A percentile compares a stretch with the other conserved stretches of the same genome.
Evolutionary conservation across 768 basidiomycete species (phyloP).

Genomic region (Trametes coccinea): DNA sequence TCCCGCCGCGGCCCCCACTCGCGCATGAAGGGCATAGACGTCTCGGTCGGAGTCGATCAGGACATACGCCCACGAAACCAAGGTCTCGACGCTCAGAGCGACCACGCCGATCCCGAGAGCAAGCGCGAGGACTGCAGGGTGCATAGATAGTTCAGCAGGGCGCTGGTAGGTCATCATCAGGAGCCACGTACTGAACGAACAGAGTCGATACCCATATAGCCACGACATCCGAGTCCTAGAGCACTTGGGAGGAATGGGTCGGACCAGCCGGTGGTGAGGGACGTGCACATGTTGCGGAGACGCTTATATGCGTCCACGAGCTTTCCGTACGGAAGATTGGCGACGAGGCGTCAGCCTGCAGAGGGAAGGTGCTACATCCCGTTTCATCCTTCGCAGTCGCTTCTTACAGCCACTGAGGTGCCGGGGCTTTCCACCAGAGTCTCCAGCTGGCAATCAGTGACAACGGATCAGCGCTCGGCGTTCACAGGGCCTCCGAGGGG

Average conservation of each 20-base stretch:
- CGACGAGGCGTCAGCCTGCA: no score
- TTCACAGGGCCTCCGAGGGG: no score
- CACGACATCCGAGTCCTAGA: background rate
- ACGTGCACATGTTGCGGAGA: background rate
- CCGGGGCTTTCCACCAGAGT: no score
- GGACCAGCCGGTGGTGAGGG: slow-evolving; percentile 1
- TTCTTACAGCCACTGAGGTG: no score
- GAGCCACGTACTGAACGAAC: background rate
- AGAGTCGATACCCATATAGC: slow-evolving; percentile 5
- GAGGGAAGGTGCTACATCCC: no score
- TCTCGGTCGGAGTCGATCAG: background rate
- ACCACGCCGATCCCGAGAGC: background rate
- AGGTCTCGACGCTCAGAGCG: background rate
- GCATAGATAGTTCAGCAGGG: background rate
- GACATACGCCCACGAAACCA: background rate
- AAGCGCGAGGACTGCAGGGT: background rate
- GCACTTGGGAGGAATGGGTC: no score
- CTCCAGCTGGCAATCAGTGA: no score
- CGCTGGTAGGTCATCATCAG: background rate
- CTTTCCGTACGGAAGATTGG: background rate
- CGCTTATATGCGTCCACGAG: background rate
- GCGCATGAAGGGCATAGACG: background rate
- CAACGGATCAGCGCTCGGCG: no score
- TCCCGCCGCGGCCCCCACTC: background rate
- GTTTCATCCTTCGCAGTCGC: no score